These are phyloP conservation scores for Parachaetomium inaequale DNA, from an alignment of 495 filamentous ascomycete species.

Conservation along the genomic window DNA sequence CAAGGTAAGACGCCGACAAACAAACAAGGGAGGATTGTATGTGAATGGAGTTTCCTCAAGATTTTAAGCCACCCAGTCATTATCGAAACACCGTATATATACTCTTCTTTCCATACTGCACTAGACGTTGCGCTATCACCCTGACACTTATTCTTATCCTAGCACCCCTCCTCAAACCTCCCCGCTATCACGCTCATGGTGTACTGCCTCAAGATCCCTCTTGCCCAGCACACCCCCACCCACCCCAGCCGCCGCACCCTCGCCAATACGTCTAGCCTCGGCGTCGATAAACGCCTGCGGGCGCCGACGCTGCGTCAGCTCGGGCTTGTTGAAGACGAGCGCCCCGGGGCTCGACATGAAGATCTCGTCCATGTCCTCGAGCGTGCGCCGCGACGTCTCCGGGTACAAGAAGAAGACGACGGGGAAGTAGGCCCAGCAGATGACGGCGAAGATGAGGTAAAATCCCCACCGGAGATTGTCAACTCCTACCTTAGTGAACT, in stretches of 20 bases:
- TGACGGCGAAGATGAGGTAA: conserved; percentile 8
- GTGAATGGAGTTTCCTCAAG: too few relatives aligned
- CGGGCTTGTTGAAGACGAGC: conserved; percentile 8
- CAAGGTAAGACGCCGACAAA: too few relatives aligned
- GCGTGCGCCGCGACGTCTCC: conserved; percentile 7
- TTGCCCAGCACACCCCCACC: background rate
- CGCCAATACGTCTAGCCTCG: conserved; percentile 4
- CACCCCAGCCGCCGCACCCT: background rate
- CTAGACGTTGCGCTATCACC: too few relatives aligned
- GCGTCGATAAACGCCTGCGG: conserved; percentile 5
- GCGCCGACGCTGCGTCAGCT: conserved; percentile 1
- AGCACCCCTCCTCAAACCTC: background rate
- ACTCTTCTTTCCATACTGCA: too few relatives aligned
- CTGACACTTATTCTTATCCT: background rate
- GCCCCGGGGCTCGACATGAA: conserved; percentile 1
- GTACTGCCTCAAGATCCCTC: background rate
- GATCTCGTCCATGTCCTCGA: conserved; percentile 14
- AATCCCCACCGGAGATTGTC: conserved; percentile 11
- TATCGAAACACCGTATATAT: too few relatives aligned
- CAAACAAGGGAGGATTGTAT: too few relatives aligned
- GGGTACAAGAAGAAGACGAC: conserved; percentile 14
- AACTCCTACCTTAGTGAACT: conserved; percentile 11
- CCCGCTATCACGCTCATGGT: background rate
- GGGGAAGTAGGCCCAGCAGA: conserved; percentile 15
- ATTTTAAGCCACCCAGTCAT: too few relatives aligned